phyloP scores from a whole-genome alignment of 495 filamentous ascomycete species.

The Haplographium delicatum region DNA sequence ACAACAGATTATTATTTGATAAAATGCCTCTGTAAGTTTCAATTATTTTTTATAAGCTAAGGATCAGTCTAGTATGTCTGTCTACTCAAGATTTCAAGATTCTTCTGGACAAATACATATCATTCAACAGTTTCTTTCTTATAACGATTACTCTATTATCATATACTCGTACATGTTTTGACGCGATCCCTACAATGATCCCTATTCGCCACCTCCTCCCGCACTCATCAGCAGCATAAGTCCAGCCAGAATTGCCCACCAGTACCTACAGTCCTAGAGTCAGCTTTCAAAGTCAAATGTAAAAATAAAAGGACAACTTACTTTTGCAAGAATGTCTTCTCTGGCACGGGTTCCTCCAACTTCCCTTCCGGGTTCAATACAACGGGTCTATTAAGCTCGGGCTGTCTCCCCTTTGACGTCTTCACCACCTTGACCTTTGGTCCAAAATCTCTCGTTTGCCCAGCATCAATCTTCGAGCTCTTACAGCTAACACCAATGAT shows the following conservation, averaged over 20 bases:
- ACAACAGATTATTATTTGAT: too few relatives aligned
- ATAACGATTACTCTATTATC: too few relatives aligned
- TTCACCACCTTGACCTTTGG: conserved; percentile 46
- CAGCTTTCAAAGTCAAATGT: conserved; percentile 1
- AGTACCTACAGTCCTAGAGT: conserved; percentile 33
- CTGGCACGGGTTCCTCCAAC: conserved; percentile 41
- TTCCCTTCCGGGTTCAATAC: conserved; percentile 58
- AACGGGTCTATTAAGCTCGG: conserved; percentile 59
- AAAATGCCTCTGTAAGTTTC: too few relatives aligned
- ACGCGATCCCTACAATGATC: too few relatives aligned
- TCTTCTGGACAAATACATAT: too few relatives aligned
- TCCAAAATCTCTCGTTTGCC: conserved; percentile 50
- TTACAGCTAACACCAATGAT: conserved; percentile 36
- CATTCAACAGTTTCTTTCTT: too few relatives aligned
- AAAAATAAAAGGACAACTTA: conserved; percentile 32
- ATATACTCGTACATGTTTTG: too few relatives aligned
- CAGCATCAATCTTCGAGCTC: conserved; percentile 47
- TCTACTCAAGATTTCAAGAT: too few relatives aligned
- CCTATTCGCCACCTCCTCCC: conserved; percentile 37
- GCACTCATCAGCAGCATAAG: conserved; percentile 27
- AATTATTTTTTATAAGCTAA: too few relatives aligned
- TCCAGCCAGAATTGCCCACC: conserved; percentile 37
- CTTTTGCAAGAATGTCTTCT: conserved; percentile 71
- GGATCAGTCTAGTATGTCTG: too few relatives aligned
- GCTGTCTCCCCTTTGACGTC: conserved; percentile 44